Evolutionary conservation across 176 grass and related monocot genomes (phyloP), one percentile per base, ranked within the genome.

Genomic region (sorghum (Sorghum bicolor)): DNA sequence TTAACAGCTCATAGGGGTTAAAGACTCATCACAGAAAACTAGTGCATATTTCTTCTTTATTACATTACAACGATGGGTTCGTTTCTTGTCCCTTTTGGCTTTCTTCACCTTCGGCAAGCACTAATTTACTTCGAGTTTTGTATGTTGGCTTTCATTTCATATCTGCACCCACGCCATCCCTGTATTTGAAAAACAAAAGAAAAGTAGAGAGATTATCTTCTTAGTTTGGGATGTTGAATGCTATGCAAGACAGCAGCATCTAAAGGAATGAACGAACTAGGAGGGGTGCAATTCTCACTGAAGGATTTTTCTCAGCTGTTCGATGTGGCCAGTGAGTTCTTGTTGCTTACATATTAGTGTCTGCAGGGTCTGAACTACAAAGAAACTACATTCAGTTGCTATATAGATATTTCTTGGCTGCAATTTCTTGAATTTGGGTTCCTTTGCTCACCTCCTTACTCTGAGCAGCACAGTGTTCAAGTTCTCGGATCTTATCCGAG

Each of bases 321-420:
- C 78, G 36, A 97, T 85, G 82, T 91, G 70, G 58, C 19, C 82
- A 6, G 79, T 80, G 76, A 97, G 78, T 70, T 97, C 87, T 80
- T 88, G 84, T 13, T 93, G 95, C 75, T 97, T 94, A 10, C 25
- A 40, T 75, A 89, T 34, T 84, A 97, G 82, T 75, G 60, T 77
- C 43, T 91, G 81, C 68, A 94, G 79, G 67, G 82, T 88, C 95
- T 97, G 84, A 65, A 55, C 9, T 44, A 74, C 29, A 76, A 82
- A 82, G 52, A 88, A 53, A 38, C 6, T 36, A 72, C 28, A 53
- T 31, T 78, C 34, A 82, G 75, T 39, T 65, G 34, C 52, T 79
- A 71, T 64, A 5, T 64, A 31, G 30, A 61, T 26, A 61, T 61
- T 71, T 32, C 63, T 85, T 34, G 80, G 43, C 38, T 60, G 41